A percentile compares a stretch with the other conserved stretches of the same genome.
Evolutionary conservation across 2,329 filamentous ascomycete genomes (phyloP).

Genomic region (Talaromyces verruculosus): DNA sequence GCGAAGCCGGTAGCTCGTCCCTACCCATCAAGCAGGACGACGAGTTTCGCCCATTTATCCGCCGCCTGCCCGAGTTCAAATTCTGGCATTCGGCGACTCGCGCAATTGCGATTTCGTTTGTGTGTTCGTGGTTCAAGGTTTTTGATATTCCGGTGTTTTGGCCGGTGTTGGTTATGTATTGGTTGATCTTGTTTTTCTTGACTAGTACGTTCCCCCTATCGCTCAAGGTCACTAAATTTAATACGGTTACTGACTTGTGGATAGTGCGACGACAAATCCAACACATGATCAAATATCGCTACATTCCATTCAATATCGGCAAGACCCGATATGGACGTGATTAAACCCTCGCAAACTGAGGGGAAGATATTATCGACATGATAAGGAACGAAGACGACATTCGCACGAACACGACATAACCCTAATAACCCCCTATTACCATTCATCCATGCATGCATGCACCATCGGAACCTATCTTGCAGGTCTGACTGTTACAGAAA

Average conservation of each 20-base stretch:
- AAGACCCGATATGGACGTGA: slow-evolving; percentile 70
- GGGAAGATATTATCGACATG: background rate
- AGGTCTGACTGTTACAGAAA: background rate
- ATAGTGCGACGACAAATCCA: slow-evolving; percentile 98
- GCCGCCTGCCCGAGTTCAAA: slow-evolving; percentile 96
- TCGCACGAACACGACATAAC: slow-evolving; percentile 3
- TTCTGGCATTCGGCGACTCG: slow-evolving; percentile 97
- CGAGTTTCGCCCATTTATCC: slow-evolving; percentile 96
- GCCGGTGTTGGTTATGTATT: slow-evolving; percentile 97
- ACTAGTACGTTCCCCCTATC: slow-evolving; percentile 68
- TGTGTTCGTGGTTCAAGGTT: slow-evolving; percentile 88
- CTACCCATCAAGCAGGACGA: slow-evolving; percentile 95
- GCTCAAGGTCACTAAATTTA: too few species aligned
- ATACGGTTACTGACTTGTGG: background rate
- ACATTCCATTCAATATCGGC: slow-evolving; percentile 88
- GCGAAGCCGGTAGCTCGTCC: slow-evolving; percentile 63
- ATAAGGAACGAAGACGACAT: slow-evolving; percentile 10
- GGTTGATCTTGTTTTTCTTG: slow-evolving; percentile 92
- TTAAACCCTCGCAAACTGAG: slow-evolving; percentile 8
- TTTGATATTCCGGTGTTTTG: slow-evolving; percentile 99
- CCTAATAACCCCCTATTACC: background rate
- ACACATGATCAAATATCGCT: slow-evolving; percentile 99
- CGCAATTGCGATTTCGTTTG: slow-evolving; percentile 77
- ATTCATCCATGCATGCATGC: background rate
- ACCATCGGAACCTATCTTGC: slow-evolving; percentile 1